Evolutionary conservation across 2,329 filamentous ascomycete species (phyloP).

Genomic region (Coleophoma cylindrospora): DNA sequence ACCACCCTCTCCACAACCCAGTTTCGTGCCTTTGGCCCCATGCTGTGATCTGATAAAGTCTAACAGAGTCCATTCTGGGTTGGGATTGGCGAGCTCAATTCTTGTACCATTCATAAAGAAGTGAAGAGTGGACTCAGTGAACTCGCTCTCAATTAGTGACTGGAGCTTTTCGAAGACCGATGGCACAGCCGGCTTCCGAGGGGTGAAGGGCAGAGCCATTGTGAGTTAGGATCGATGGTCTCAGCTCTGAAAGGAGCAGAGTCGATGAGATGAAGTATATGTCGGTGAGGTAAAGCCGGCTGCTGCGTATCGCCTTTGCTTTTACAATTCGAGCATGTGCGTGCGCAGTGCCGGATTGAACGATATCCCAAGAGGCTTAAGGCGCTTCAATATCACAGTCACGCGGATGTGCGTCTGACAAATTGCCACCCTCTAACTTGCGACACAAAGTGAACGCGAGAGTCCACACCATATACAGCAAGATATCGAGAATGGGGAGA

Average conservation of each 20-base stretch:
- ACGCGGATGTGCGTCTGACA: too few relatives aligned
- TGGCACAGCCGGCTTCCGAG: slow-evolving; percentile 2
- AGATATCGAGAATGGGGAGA: too few relatives aligned
- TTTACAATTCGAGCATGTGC: too few relatives aligned
- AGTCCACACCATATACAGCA: too few relatives aligned
- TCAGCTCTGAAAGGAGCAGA: neutral
- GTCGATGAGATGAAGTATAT: too few relatives aligned
- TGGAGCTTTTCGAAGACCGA: slow-evolving; percentile 12
- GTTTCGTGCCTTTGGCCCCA: slow-evolving; percentile 87
- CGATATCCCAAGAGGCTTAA: too few relatives aligned
- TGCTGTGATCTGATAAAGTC: slow-evolving; percentile 77
- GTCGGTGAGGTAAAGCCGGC: too few relatives aligned
- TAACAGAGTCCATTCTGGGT: slow-evolving; percentile 84
- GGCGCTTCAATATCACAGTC: too few relatives aligned
- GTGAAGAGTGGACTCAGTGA: slow-evolving; percentile 50
- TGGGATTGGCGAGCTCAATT: slow-evolving; percentile 77
- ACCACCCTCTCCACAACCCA: slow-evolving; percentile 92
- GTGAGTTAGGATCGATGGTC: neutral
- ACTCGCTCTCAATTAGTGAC: slow-evolving; percentile 12
- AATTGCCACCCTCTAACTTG: too few relatives aligned
- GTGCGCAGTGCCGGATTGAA: too few relatives aligned
- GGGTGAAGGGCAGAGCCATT: slow-evolving; percentile 7
- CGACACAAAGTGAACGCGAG: too few relatives aligned
- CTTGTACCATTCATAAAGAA: slow-evolving; percentile 94
- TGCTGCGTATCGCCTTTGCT: too few relatives aligned